A percentile compares a stretch with the other conserved stretches of the same genome.
These are phyloP conservation scores for Coniochaeta sp. DNA, from an alignment of 2,329 filamentous ascomycete genomes.

Conservation along the genomic window DNA sequence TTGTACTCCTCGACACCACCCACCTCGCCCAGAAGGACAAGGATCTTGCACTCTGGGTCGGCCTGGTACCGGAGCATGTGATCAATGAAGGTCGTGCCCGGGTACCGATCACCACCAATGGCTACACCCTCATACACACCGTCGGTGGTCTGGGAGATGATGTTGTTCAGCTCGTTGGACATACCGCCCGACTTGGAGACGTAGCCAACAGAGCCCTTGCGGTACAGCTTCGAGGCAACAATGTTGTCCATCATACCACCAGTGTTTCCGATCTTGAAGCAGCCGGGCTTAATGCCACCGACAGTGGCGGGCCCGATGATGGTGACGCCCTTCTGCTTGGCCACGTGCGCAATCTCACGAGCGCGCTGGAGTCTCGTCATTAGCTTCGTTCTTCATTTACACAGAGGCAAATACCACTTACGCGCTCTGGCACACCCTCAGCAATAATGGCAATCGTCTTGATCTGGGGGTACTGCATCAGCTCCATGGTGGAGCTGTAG, in stretches of 20 bases:
- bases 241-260: slow-evolving; percentile 99
- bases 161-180: slow-evolving; percentile 99
- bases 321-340: slow-evolving; percentile 96
- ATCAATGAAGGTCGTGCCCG: slow-evolving; percentile 98
- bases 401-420: slow-evolving; percentile 40
- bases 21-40: slow-evolving; percentile 92
- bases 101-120: slow-evolving; percentile 98
- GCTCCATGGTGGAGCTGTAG: slow-evolving; percentile 96
- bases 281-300: slow-evolving; percentile 98
- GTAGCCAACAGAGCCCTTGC: slow-evolving; percentile 96
- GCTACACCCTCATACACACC: slow-evolving; percentile 99
- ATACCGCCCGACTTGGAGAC: slow-evolving; percentile 99
- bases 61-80: slow-evolving; percentile 94
- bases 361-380: slow-evolving; percentile 58
- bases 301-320: slow-evolving; percentile 98
- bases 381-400: not conserved
- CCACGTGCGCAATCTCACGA: slow-evolving; percentile 94
- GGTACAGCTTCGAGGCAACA: slow-evolving; percentile 98
- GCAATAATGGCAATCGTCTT: slow-evolving; percentile 99
- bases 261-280: slow-evolving; percentile 99
- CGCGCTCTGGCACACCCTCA: slow-evolving; percentile 96
- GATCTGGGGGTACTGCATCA: slow-evolving; percentile 95
- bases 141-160: slow-evolving; percentile 91
- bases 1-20: slow-evolving; percentile 99
- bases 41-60: slow-evolving; percentile 96